Percentiles rank a stretch among this genome's conserved stretches.
phyloP scores from a whole-genome alignment of 768 basidiomycete species.

The Mycena epipterygia region DNA sequence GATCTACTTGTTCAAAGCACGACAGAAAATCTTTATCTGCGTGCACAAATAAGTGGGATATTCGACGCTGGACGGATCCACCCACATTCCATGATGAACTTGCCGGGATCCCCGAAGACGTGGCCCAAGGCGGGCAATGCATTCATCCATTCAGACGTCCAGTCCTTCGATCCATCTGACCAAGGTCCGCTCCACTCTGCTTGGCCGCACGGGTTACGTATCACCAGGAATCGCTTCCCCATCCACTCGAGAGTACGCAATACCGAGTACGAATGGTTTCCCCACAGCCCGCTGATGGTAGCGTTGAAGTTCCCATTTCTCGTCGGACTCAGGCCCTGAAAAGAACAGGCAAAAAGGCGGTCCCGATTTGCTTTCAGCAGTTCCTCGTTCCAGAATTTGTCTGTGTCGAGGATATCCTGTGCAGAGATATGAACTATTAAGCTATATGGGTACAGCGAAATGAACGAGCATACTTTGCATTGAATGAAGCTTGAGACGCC shows the following conservation, averaged over 20 bases:
- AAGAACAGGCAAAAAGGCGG: constrained; percentile 47
- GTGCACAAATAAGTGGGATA: not conserved
- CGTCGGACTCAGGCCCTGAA: constrained; percentile 27
- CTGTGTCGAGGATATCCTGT: constrained; percentile 48
- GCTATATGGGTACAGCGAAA: not conserved
- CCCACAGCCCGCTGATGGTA: constrained; percentile 28
- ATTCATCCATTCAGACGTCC: constrained; percentile 46
- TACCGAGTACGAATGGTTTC: constrained; percentile 48
- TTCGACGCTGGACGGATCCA: not conserved
- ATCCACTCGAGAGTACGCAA: constrained; percentile 45
- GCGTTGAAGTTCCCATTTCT: no score
- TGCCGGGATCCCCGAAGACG: constrained; percentile 47
- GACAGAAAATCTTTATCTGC: constrained; percentile 30
- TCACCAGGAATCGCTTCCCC: constrained; percentile 47
- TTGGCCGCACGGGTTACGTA: constrained; percentile 50
- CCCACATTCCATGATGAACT: constrained; percentile 47
- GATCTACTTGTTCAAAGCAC: constrained; percentile 30
- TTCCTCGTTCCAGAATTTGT: constrained; percentile 48
- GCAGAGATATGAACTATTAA: not conserved
- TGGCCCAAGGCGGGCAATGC: constrained; percentile 42
- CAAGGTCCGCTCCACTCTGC: constrained; percentile 47
- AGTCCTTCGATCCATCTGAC: constrained; percentile 48
- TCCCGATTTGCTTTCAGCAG: constrained; percentile 44
- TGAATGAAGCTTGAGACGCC: constrained; percentile 35
- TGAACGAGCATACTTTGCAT: constrained; percentile 27